Percentiles rank a stretch among this genome's conserved stretches.
Conservation (phyloP, 2,329 filamentous ascomycete genomes). For the Microcera coccophila region DNA sequence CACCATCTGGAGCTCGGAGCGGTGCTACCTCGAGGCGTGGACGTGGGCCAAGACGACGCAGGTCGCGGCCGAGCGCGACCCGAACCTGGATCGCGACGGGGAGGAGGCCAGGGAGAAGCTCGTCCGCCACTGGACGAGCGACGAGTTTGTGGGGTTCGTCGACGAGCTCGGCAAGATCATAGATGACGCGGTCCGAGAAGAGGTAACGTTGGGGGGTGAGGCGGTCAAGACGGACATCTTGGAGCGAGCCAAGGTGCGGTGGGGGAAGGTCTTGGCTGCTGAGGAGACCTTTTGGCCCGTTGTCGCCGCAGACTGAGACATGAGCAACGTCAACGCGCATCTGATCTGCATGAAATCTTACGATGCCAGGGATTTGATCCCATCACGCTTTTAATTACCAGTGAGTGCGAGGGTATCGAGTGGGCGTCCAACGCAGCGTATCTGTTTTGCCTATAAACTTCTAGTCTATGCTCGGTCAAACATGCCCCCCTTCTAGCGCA, state of each 20-base stretch:
- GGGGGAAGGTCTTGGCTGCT: slow-evolving; percentile 50
- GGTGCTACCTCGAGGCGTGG: slow-evolving; percentile 59
- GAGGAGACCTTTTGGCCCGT: slow-evolving; percentile 59
- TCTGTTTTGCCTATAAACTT: no score
- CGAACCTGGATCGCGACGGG: slow-evolving; percentile 54
- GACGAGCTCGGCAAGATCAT: slow-evolving; percentile 50
- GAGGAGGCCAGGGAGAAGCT: slow-evolving; percentile 62
- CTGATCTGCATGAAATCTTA: no score
- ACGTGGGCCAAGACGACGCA: slow-evolving; percentile 43
- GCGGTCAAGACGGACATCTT: slow-evolving; percentile 30
- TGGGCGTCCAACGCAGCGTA: no score
- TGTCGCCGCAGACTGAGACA: no score
- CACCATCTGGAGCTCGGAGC: slow-evolving; percentile 75
- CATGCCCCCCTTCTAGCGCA: no score
- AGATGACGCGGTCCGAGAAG: slow-evolving; percentile 47
- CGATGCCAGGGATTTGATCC: no score
- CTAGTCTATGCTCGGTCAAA: no score
- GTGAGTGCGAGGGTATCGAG: no score
- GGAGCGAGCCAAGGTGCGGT: slow-evolving; percentile 41
- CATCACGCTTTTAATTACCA: no score
- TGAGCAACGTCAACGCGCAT: no score
- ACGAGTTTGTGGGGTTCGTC: slow-evolving; percentile 59
- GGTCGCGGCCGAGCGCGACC: slow-evolving; percentile 20
- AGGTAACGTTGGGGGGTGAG: slow-evolving; percentile 34
- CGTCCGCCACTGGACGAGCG: slow-evolving; percentile 65